Percentiles rank a stretch among this genome's conserved stretches.
phyloP scores from a whole-genome alignment of 345 rosid genomes.

The Gossypium ekmanianum region DNA sequence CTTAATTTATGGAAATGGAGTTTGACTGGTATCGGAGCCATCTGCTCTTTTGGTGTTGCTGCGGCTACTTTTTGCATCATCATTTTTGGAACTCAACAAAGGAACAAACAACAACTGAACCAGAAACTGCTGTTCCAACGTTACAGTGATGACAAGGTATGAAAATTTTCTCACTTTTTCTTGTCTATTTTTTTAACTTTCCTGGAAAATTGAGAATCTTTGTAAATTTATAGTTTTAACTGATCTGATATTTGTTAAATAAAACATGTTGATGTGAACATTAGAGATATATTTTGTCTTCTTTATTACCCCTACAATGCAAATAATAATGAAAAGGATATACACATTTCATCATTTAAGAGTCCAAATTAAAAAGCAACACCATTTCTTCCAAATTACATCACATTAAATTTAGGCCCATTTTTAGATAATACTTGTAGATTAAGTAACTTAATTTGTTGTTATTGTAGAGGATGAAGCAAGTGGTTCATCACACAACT shows the following conservation, averaged over 20 bases:
- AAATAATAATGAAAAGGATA: neutral
- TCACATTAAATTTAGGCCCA: neutral
- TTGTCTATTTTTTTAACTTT: neutral
- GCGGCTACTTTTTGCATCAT: constrained; percentile 77
- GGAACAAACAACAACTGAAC: constrained; percentile 42
- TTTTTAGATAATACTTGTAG: neutral
- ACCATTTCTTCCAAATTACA: neutral
- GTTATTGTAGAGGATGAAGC: constrained; percentile 57
- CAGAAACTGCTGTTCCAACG: constrained; percentile 60
- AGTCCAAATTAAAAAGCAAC: neutral
- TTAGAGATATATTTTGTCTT: neutral
- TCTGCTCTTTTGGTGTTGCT: constrained; percentile 91
- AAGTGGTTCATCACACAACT: constrained; percentile 61
- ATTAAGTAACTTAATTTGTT: neutral
- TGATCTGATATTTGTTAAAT: constrained; percentile 6
- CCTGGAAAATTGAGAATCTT: neutral
- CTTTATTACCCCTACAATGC: neutral
- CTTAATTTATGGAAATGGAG: constrained; percentile 77
- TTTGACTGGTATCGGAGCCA: constrained; percentile 77
- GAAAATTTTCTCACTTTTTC: neutral
- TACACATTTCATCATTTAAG: neutral
- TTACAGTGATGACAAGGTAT: constrained; percentile 75
- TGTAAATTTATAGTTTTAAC: constrained; percentile 8
- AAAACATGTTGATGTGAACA: neutral
- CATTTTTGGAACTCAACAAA: constrained; percentile 57